Evolutionary conservation across 495 filamentous ascomycete genomes (phyloP), one percentile per base, ranked within the genome.

Genomic region (Penicillium riverlandense): DNA sequence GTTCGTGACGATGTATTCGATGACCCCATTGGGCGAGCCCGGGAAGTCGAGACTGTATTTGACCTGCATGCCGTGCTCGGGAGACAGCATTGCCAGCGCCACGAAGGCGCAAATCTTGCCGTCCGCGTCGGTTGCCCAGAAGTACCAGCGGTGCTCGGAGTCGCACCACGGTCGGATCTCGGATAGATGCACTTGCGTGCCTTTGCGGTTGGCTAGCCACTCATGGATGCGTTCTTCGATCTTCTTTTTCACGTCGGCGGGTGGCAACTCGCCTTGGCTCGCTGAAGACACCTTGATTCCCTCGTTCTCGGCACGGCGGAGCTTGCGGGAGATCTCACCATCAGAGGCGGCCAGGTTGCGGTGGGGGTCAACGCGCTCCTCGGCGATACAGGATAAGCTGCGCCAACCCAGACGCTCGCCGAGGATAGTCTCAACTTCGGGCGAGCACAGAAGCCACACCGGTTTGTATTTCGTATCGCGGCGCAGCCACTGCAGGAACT

Each of bases 41-140:
- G 87, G 87, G 72, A 95, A 92, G 59, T 91, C 87, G 45, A 92
- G 77, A 35, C 81, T 82, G 65, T 87, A 91, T 67, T 95, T 92
- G 64, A 92, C 81, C 67, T 95, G 88, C 74, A 85, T 88, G 43
- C 87, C 87, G 50, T 90, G 78, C 30, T 74, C 60, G 0, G 86
- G 86, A 13, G 82, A 76, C 22, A 95, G 77, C 57, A 83, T 82
- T 44, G 82, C 83, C 48, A 95, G 61, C 31, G 85, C 79, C 50
- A 86, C 80, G 40, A 95, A 75, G 11, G 84, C 84, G 34, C 73
- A 77, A 50, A 92, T 79, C 44, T 70, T 76, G 52, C 83, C 83
- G 27, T 78, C 65, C 53, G 76, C 77, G 54, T 82, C 81, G 45
- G 75, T 62, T 22, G 84, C 83, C 66, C 87, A 88, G 55, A 87